Evolutionary conservation across 2,329 filamentous ascomycete genomes (phyloP), one percentile per base, ranked within the genome.

Genomic region (Diaporthe velutina): DNA sequence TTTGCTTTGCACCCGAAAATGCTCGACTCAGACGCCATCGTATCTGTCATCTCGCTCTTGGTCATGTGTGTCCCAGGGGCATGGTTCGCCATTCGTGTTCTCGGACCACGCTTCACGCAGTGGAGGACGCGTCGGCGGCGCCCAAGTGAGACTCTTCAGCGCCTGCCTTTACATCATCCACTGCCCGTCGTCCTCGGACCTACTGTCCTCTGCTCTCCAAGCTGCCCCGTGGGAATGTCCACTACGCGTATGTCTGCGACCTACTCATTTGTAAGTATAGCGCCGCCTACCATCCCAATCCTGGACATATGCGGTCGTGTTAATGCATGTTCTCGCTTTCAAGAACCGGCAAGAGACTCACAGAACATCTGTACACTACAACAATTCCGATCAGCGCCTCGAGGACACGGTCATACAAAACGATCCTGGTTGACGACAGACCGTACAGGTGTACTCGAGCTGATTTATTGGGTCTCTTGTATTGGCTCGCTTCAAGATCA

Each of bases 371-470:
- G 10, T 58, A 6, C 30, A 58, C 4, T 58, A 58, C 25, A 3
- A 58, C 9, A 8, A 58, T 25, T 12, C 33, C 30, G 12, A 38
- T 9, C 55, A 38, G 22, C 19, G 22, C 3, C 30, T 30, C 0
- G 2, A 58, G 2, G 9, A 1, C 4, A 38, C 9, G 1, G 13
- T 17, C 0, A 15, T 38, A 1, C 4, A 22, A n/a, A 9, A 15
- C 0, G 2, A 13, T 3, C 1, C 4, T 1, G 10, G 13, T 2
- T 28, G 19, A 58, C 17, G 19, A n/a, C 3, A 0, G 19, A 38
- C 17, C 15, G 22, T 13, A 4, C 12, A 33, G 4, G 22, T 0
- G 0, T 19, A 4, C 1, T 22, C 0, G 17, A 38, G 5, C 9
- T n/a, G 19, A 9, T n/a, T n/a, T 58, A 4, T 35, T 35, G 13